A percentile compares a stretch with the other conserved stretches of the same genome.
Evolutionary conservation across 257 asterid genomes (phyloP).

Genomic region (Nicotiana knightiana): DNA sequence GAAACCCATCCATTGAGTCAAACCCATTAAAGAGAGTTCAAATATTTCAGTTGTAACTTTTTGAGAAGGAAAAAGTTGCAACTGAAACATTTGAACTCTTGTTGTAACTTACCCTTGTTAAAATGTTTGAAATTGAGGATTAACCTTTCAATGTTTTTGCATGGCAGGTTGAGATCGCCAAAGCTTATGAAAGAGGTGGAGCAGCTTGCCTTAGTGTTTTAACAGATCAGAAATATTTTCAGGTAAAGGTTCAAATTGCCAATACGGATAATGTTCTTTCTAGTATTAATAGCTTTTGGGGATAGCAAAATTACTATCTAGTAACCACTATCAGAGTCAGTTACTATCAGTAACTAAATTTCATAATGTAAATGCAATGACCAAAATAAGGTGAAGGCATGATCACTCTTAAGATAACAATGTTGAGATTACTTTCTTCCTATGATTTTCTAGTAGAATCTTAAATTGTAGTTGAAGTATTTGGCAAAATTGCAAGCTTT

Average conservation of each 20-base stretch:
- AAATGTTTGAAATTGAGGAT: neutral
- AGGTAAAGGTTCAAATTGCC: slow-evolving; percentile 35
- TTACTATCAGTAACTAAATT: neutral
- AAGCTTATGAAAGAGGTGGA: slow-evolving; percentile 92
- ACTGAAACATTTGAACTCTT: too few species aligned
- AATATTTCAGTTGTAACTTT: neutral
- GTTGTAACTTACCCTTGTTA: neutral
- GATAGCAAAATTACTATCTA: neutral
- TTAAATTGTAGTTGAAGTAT: neutral
- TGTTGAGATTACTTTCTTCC: neutral
- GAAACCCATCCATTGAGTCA: neutral
- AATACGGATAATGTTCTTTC: neutral
- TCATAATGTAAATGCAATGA: neutral
- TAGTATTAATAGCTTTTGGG: neutral
- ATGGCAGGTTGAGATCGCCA: slow-evolving; percentile 76
- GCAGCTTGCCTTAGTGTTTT: slow-evolving; percentile 93
- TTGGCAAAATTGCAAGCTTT: neutral
- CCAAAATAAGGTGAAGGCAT: neutral
- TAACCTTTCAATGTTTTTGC: slow-evolving; percentile 17
- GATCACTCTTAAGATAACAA: neutral
- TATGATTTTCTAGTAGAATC: neutral
- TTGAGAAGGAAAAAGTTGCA: too few species aligned
- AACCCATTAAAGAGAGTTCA: neutral
- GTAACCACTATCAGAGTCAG: neutral
- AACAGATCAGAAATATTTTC: slow-evolving; percentile 76